phyloP scores from a whole-genome alignment of 805 yeast genomes.

The Debaryomyces prosopidis region DNA sequence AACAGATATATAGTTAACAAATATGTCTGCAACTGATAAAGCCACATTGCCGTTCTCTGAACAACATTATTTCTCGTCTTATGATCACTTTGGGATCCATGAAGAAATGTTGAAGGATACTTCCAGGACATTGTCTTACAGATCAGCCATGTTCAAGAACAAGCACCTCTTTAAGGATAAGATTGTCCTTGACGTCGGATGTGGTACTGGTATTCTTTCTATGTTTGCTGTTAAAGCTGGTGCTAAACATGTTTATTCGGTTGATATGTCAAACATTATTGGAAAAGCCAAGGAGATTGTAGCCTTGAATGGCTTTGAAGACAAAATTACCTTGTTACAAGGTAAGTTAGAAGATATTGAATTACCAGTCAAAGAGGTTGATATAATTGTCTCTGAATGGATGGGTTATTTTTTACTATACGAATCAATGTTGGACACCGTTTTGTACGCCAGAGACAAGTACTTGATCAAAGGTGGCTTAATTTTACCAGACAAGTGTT shows the following conservation, averaged over 20 bases:
- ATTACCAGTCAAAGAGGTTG: slow-evolving; percentile 85
- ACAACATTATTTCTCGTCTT: slow-evolving; percentile 92
- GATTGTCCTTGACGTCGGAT: slow-evolving; percentile 95
- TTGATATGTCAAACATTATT: slow-evolving; percentile 95
- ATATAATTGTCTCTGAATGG: slow-evolving; percentile 96
- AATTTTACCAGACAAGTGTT: slow-evolving; percentile 92
- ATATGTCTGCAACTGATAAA: slow-evolving; percentile 67
- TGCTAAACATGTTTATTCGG: slow-evolving; percentile 96
- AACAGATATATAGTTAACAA: not conserved
- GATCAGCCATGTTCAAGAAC: slow-evolving; percentile 90
- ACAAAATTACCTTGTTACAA: slow-evolving; percentile 81
- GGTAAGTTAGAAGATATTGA: slow-evolving; percentile 94
- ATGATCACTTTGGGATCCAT: slow-evolving; percentile 96
- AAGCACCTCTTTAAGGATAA: slow-evolving; percentile 87
- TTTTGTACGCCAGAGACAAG: slow-evolving; percentile 88
- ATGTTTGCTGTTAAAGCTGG: slow-evolving; percentile 99
- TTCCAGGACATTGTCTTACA: slow-evolving; percentile 86
- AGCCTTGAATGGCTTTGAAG: slow-evolving; percentile 76
- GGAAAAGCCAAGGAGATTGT: slow-evolving; percentile 93
- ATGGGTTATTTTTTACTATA: slow-evolving; percentile 97
- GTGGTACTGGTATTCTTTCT: slow-evolving; percentile 97
- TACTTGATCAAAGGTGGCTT: slow-evolving; percentile 82
- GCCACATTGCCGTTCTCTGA: slow-evolving; percentile 66
- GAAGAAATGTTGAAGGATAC: slow-evolving; percentile 98
- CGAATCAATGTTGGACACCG: slow-evolving; percentile 98